A percentile compares a stretch with the other conserved stretches of the same genome.
phyloP scores from a whole-genome alignment of 2,329 filamentous ascomycete genomes.

The Nigrograna mackinnonii region DNA sequence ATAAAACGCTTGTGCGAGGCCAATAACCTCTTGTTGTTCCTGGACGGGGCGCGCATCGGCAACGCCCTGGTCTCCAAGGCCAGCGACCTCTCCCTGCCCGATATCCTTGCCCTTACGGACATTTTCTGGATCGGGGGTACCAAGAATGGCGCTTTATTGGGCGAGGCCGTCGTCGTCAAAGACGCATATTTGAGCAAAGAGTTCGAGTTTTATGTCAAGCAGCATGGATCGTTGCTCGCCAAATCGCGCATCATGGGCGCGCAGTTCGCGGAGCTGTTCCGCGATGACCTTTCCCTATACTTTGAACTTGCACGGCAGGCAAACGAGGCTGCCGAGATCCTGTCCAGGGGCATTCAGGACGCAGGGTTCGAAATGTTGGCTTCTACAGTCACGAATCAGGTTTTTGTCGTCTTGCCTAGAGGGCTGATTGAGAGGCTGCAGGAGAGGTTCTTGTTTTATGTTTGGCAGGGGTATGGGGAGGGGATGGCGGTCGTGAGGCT shows the following conservation, averaged over 20 bases:
- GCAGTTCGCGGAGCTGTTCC: background rate
- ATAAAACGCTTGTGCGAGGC: conserved; percentile 1
- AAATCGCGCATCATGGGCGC: conserved; percentile 1
- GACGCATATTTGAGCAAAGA: background rate
- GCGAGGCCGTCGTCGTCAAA: conserved; percentile 8
- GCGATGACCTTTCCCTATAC: background rate
- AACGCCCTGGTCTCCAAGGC: background rate
- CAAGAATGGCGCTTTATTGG: conserved; percentile 7
- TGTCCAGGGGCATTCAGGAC: background rate
- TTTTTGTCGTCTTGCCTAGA: background rate
- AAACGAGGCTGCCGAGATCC: background rate
- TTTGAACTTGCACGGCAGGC: background rate
- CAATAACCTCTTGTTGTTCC: background rate
- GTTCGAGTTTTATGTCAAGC: conserved; percentile 5
- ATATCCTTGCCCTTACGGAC: conserved; percentile 3
- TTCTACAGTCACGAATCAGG: background rate
- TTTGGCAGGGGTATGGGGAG: background rate
- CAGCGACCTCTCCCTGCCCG: background rate
- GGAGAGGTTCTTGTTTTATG: background rate
- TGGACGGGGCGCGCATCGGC: conserved; percentile 5
- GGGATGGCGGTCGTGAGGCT: background rate
- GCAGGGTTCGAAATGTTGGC: background rate
- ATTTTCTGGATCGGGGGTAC: conserved; percentile 9
- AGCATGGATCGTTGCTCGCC: conserved; percentile 4
- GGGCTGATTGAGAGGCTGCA: background rate